Evolutionary conservation across 1,139 yeast species (phyloP), one percentile per base, ranked within the genome.

Genomic region (Scheffersomyces quercinus): DNA sequence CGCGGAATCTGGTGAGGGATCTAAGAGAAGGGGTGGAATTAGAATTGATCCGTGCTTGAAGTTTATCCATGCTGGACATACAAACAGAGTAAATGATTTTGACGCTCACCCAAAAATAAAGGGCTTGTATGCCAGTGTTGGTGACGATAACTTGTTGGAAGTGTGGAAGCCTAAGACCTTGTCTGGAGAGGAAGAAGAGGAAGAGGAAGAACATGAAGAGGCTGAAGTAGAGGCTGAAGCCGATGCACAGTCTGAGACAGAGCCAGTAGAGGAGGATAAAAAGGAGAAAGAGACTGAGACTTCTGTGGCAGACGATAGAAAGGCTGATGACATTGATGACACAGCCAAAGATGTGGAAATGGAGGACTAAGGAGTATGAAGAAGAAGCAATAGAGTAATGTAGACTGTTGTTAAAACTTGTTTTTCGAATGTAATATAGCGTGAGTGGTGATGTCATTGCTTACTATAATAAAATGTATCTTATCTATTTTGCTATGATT

Each of bases 61-160:
- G 32, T 80, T 78, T 60, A 71, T 79, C 46, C 84, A 81, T 60
- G 84, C 82, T 12, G 85, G 85, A 13, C 84, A 80, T 59, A 77
- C 82, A 6, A 73, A 73, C 42, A 66, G 80, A 50, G 67, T 80
- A 38, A 73, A 77, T 52, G 82, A 75, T 46, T 64, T 76, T 28
- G 79, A 70, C 43, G 65, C 79, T 50, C 83, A 79, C 54, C 82
- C 83, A 3, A 52, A 40, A 29, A 59, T 80, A 37, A 63, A 60
- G 33, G 66, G 70, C 39, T 56, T 79, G 12, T 64, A 67, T 39
- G 73, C 74, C 6, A 70, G 77, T 39, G 75, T 76, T 45, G 83
- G 81, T 0, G 82, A 78, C 53, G 85, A 80, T 52, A 69, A 67
- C 38, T 65, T 80, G 47, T 58, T 79, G 38, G 83, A 80, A 54